Conservation (phyloP, 2,329 filamentous ascomycete genomes). For the Ceratocystis variospora region DNA sequence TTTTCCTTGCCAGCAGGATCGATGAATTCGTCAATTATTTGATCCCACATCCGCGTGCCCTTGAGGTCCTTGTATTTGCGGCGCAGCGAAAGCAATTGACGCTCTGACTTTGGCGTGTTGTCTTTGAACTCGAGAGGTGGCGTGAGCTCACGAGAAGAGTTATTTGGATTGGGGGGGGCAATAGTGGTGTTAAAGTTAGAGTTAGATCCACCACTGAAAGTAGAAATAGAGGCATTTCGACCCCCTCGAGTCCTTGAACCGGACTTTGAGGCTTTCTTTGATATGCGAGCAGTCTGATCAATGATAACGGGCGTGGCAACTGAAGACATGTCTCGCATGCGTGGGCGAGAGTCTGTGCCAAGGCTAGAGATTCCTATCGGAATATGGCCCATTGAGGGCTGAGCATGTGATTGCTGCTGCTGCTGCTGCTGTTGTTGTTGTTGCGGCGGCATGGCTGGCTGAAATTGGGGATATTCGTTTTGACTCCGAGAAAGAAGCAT, state of each 20-base stretch:
- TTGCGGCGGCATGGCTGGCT: not conserved
- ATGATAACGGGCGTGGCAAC: not conserved
- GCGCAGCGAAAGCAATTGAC: conserved; percentile 37
- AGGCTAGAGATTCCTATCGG: no score
- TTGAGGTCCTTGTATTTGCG: conserved; percentile 34
- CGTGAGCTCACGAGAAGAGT: conserved; percentile 21
- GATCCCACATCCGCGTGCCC: conserved; percentile 46
- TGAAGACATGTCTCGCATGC: not conserved
- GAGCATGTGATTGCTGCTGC: conserved; percentile 25
- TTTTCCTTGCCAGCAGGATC: conserved; percentile 27
- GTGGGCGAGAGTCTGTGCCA: not conserved
- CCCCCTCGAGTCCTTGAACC: not conserved
- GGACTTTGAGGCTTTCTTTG: not conserved
- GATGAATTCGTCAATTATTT: conserved; percentile 34
- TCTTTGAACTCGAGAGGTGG: conserved; percentile 30
- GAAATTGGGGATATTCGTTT: not conserved
- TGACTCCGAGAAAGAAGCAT: not conserved
- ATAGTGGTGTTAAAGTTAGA: conserved; percentile 35
- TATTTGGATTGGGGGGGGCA: conserved; percentile 37
- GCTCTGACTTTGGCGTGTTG: conserved; percentile 35
- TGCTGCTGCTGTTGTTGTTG: not conserved
- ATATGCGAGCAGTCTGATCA: not conserved
- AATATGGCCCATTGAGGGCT: not conserved
- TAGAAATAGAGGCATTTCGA: not conserved
- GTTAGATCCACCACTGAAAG: conserved; percentile 26